A percentile compares a stretch with the other conserved stretches of the same genome.
phyloP scores from a whole-genome alignment of 345 rosid species.

The Trapa incisa region DNA sequence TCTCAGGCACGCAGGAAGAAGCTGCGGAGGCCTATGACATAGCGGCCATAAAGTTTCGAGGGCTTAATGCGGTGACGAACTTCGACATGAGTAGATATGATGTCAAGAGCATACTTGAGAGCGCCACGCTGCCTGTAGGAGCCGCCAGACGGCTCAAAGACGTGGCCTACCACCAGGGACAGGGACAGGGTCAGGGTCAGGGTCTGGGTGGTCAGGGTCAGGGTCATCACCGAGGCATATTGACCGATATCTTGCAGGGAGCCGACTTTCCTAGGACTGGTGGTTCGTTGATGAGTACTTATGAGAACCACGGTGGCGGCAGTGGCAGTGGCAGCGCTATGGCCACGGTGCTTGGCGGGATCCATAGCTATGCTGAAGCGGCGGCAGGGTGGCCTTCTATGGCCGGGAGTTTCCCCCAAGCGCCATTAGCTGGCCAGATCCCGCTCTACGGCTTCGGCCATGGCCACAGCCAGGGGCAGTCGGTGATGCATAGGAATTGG shows the following conservation, averaged over 20 bases:
- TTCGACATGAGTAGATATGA: constrained; percentile 85
- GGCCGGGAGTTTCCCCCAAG: not conserved
- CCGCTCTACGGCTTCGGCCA: constrained; percentile 18
- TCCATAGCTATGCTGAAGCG: not conserved
- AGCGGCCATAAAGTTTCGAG: constrained; percentile 90
- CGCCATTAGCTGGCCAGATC: not conserved
- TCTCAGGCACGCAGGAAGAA: constrained; percentile 78
- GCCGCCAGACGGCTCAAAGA: constrained; percentile 59
- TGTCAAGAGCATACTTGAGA: constrained; percentile 72
- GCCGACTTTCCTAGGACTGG: not conserved
- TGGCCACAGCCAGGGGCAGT: constrained; percentile 65
- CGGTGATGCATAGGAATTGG: not conserved
- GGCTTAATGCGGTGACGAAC: constrained; percentile 92
- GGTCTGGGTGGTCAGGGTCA: not conserved
- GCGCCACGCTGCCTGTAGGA: constrained; percentile 65
- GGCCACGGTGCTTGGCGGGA: not conserved
- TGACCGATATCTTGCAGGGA: not conserved
- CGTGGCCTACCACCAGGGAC: constrained; percentile 9
- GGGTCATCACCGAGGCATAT: not conserved
- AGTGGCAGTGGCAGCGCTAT: not conserved
- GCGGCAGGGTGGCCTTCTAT: not conserved
- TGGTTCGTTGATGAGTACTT: not conserved
- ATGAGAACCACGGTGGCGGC: not conserved
- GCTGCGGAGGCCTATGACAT: constrained; percentile 98
- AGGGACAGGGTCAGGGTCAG: no score